Conservation (phyloP, 768 basidiomycete genomes). For the Asterophora parasitica region DNA sequence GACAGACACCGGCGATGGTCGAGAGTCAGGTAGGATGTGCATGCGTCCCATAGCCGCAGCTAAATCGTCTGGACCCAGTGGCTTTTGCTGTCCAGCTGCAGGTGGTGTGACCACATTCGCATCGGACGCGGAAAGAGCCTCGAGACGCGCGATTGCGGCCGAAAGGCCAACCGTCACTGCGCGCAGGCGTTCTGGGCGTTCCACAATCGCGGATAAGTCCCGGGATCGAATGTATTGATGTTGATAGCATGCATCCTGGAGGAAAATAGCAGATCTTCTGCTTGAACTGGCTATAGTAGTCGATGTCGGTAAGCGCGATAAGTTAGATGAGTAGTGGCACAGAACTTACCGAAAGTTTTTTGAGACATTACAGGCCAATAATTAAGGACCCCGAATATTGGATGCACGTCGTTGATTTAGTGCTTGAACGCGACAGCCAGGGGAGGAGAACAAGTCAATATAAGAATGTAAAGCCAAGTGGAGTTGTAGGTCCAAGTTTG, state of each 20-base stretch:
- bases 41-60: constrained; percentile 42
- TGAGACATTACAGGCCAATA: neutral
- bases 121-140: constrained; percentile 26
- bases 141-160: constrained; percentile 71
- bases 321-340: neutral
- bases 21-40: constrained; percentile 26
- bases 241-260: constrained; percentile 70
- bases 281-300: neutral
- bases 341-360: neutral
- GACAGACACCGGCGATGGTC: constrained; percentile 33
- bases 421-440: too few relatives aligned
- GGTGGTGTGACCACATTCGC: neutral
- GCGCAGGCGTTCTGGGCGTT: constrained; percentile 83
- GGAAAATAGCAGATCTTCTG: constrained; percentile 31
- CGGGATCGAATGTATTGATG: constrained; percentile 77
- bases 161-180: constrained; percentile 82
- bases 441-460: too few relatives aligned
- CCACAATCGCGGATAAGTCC: constrained; percentile 75
- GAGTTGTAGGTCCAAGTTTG: too few relatives aligned
- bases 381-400: too few relatives aligned
- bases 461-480: too few relatives aligned
- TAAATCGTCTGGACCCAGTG: constrained; percentile 33
- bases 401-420: too few relatives aligned
- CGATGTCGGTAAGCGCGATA: neutral
- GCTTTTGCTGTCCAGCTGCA: neutral